Base-by-base conservation (phyloP, 2,329 filamentous ascomycete species). In the Tolypocladium ovalisporum region DNA sequence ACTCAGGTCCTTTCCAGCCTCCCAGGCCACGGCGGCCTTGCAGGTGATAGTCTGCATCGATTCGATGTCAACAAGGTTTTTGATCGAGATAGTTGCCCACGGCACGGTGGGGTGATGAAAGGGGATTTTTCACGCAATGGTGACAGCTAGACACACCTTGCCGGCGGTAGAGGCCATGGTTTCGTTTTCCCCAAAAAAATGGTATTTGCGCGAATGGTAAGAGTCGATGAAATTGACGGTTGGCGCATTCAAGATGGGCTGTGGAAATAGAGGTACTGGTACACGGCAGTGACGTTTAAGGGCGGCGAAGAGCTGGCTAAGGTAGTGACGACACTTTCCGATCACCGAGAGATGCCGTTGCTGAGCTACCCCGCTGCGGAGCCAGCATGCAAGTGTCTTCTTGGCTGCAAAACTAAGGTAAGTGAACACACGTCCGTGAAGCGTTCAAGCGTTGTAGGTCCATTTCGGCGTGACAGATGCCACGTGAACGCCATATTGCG, bases 21-120 rank as follows among this genome's bases (percentile, higher is more conserved):
- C 93, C 94, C 94, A 99, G 73, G 94, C 94, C 62, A 99, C 88
- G 68, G 94, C 94, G 65, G 94, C 94, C 87, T 94, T 93, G 84
- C 92, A 97, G 68, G 87, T 95, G 72, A 96, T 96, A 67, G 89
- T 90, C 90, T 97, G 67, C 5, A 24, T n/a, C 49, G 47, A 52
- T 57, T 34, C 54, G 44, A 51, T 37, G 57, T 56, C 47, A 59
- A 61, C 57, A 57, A 59, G 73, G 59, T 15, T 13, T 52, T 13
- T 10, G 5, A 12, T 29, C 42, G 7, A n/a, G 19, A 15, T 4
- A 32, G 44, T 12, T 12, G 29, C 29, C 17, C 9, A 34, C 19
- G 10, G 17, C 27, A 10, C n/a, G 47, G 8, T 32, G 47, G 27
- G 47, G 17, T 32, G 27, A 51, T 10, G 47, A n/a, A 5, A 8